Evolutionary conservation across 2,329 filamentous ascomycete genomes (phyloP), one percentile per base, ranked within the genome.

Genomic region (Cladosporium cucumerinum): DNA sequence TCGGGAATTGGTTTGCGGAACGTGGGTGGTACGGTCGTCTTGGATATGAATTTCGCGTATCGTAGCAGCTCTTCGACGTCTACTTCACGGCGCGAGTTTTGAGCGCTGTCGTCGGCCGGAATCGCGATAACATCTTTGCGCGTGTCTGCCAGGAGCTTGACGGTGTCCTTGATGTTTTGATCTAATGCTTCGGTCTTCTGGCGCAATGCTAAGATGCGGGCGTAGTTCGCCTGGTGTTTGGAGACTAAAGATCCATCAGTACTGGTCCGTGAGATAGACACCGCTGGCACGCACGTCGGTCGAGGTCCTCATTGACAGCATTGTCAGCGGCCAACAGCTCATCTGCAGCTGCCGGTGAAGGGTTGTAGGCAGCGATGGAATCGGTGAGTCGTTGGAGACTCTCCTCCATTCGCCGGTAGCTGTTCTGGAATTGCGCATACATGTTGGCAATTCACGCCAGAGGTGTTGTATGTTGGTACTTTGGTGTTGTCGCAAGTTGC

Each of bases 341-440:
- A 64, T 85, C 81, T 6, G 89, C 90, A 28, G 88, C 86, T 39
- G 82, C 78, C 5, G 85, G 80, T 7, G 89, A 91, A 0, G 92
- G 91, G 72, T 93, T 92, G 78, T 93, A 94, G 69, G 92, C 90
- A 6, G 90, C 84, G 67, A 96, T 89, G 0, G 91, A 93, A 75
- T 93, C 90, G 70, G 93, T 88, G 36, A 96, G 82, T 30, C 81
- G 86, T 14, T 85, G 84, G 23, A 96, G 81, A 5, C 80, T 80
- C 61, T 75, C 74, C 65, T 83, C 80, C 51, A 83, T 73, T 66
- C 80, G 77, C 69, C 79, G 74, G 66, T 82, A 82, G 66, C 78
- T 80, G 16, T 73, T 69, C 32, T 79, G 76, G 34, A 83, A 76
- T 32, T 78, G 66, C 57, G 74, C 72, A 62, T 79, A 76, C 80